Percentiles rank a stretch among this genome's conserved stretches.
Conservation (phyloP, 352 stramenopile species). For the Phytophthora cajani region DNA sequence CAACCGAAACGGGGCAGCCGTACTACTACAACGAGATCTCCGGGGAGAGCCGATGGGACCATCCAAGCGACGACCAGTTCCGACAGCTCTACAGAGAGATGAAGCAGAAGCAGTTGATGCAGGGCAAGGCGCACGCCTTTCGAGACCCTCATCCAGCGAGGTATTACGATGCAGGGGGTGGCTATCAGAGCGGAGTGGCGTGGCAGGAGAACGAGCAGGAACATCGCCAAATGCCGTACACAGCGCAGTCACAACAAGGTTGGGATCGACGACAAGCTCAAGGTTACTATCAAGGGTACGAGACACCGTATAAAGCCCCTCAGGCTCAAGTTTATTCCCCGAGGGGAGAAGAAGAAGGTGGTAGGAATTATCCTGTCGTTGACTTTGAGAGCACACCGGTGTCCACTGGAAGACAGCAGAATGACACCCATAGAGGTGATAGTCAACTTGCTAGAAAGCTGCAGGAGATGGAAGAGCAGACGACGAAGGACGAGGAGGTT, state of each 20-base stretch:
- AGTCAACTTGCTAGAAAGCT: conserved; percentile 29
- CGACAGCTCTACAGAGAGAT: conserved; percentile 57
- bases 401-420: conserved; percentile 21
- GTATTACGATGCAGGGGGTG: conserved; percentile 41
- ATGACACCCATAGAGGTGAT: conserved; percentile 17
- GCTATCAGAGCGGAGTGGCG: conserved; percentile 29
- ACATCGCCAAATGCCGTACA: conserved; percentile 30
- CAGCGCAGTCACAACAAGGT: conserved; percentile 22
- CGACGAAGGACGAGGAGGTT: conserved; percentile 33
- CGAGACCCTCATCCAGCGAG: conserved; percentile 24
- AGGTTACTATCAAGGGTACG: conserved; percentile 34
- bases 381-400: conserved; percentile 15
- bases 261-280: conserved; percentile 31
- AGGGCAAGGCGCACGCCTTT: conserved; percentile 33
- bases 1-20: conserved; percentile 59
- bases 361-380: conserved; percentile 20
- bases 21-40: conserved; percentile 87
- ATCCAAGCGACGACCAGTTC: conserved; percentile 80
- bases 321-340: conserved; percentile 31
- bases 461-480: conserved; percentile 44
- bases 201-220: conserved; percentile 37
- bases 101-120: conserved; percentile 42
- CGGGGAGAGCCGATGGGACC: conserved; percentile 84
- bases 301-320: conserved; percentile 27
- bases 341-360: conserved; percentile 11